Conservation (phyloP, 495 filamentous ascomycete species). For the Xeromyces bisporus region DNA sequence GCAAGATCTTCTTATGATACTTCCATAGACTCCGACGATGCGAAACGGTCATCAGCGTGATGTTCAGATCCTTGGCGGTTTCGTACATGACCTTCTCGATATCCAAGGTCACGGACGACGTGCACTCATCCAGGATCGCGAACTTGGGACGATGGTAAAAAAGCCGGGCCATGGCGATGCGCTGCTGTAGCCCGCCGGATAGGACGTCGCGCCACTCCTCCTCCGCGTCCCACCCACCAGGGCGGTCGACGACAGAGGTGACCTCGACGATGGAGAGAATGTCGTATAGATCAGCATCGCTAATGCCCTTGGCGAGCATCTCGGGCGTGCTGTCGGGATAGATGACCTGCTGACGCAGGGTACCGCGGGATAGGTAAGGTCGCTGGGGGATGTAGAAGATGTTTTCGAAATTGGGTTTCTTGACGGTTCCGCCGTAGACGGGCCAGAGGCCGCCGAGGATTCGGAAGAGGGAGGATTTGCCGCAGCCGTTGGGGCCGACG, state of each 20-base stretch:
- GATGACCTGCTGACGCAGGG: constrained; percentile 84
- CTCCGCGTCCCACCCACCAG: constrained; percentile 81
- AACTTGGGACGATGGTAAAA: constrained; percentile 86
- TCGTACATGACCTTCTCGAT: constrained; percentile 96
- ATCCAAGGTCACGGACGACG: constrained; percentile 77
- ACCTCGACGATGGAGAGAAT: constrained; percentile 70
- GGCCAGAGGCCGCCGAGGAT: constrained; percentile 96
- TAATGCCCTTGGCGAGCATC: constrained; percentile 71
- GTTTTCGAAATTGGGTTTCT: constrained; percentile 71
- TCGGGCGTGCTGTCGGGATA: constrained; percentile 82
- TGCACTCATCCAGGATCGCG: constrained; percentile 95
- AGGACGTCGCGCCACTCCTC: constrained; percentile 91
- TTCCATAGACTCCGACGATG: constrained; percentile 89
- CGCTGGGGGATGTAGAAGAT: constrained; percentile 98
- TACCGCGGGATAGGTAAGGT: constrained; percentile 78
- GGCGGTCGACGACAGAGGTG: constrained; percentile 64
- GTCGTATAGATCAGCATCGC: constrained; percentile 59
- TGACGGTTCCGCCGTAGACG: constrained; percentile 88
- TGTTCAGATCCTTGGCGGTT: constrained; percentile 74
- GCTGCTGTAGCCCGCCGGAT: constrained; percentile 80
- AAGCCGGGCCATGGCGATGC: constrained; percentile 91
- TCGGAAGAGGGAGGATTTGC: constrained; percentile 87
- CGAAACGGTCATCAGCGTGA: constrained; percentile 90
- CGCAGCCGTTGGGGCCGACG: constrained; percentile 91
- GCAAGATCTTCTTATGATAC: constrained; percentile 82